Evolutionary conservation across 805 yeast genomes (phyloP).

Genomic region (Candida tibetensis): DNA sequence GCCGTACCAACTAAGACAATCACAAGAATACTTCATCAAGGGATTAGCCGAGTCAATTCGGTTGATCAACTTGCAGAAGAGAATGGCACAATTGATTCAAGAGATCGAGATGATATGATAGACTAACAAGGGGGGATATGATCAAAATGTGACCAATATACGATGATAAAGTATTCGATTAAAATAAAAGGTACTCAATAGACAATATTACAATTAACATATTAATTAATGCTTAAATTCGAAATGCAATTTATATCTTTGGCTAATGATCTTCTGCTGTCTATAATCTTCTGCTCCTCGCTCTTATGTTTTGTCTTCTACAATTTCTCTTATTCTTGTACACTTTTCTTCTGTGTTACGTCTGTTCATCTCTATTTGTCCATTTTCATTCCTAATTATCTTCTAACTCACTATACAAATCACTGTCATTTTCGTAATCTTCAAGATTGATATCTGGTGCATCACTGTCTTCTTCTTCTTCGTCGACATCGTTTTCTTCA

Average conservation of each 20-base stretch:
- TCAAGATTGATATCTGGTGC: constrained; percentile 38
- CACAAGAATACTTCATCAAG: constrained; percentile 16
- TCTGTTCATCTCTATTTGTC: too few relatives aligned
- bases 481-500: constrained; percentile 25
- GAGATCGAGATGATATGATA: constrained; percentile 15
- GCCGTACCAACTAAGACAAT: constrained; percentile 18
- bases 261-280: too few relatives aligned
- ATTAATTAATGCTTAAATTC: too few relatives aligned
- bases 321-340: too few relatives aligned
- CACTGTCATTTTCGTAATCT: constrained; percentile 52
- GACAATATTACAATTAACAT: too few relatives aligned
- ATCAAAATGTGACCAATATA: too few relatives aligned
- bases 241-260: too few relatives aligned
- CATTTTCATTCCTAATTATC: background rate
- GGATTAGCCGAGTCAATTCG: constrained; percentile 19
- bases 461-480: constrained; percentile 24
- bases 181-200: too few relatives aligned
- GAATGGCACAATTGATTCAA: constrained; percentile 17
- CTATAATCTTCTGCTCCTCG: too few relatives aligned
- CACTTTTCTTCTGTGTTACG: too few relatives aligned
- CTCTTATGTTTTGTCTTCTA: too few relatives aligned
- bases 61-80: constrained; percentile 18
- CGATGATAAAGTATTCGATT: too few relatives aligned
- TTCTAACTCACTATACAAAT: constrained; percentile 37
- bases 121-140: background rate